A percentile compares a stretch with the other conserved stretches of the same genome.
Conservation (phyloP, 352 stramenopile species). For the Globisporangium orthogonon region DNA sequence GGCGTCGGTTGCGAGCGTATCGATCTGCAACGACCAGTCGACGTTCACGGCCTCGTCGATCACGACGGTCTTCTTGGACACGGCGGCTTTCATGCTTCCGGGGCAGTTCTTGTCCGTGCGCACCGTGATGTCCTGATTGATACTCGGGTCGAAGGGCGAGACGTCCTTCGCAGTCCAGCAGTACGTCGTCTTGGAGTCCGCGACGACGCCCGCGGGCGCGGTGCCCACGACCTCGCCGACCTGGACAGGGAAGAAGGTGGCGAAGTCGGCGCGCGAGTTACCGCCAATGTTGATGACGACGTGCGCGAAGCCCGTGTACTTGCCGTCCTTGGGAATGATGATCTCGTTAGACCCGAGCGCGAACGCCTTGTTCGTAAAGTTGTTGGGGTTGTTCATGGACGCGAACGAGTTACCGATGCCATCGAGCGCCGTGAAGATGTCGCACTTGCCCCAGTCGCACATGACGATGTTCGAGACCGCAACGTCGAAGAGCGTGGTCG, state of each 20-base stretch:
- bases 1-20: constrained; percentile 34
- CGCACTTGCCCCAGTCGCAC: constrained; percentile 70
- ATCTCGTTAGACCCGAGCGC: constrained; percentile 64
- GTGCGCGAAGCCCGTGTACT: constrained; percentile 75
- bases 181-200: constrained; percentile 68
- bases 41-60: constrained; percentile 47
- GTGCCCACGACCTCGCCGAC: constrained; percentile 57
- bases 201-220: constrained; percentile 31
- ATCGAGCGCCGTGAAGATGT: constrained; percentile 44
- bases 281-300: constrained; percentile 57
- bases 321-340: constrained; percentile 65
- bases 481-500: constrained; percentile 39
- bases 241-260: constrained; percentile 76
- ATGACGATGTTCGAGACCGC: constrained; percentile 67
- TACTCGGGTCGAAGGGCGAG: constrained; percentile 52
- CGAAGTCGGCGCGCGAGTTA: constrained; percentile 65
- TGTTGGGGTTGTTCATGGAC: constrained; percentile 64
- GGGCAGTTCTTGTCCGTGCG: constrained; percentile 67
- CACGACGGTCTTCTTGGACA: constrained; percentile 44
- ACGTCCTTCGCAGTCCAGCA: constrained; percentile 55
- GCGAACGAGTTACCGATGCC: constrained; percentile 50
- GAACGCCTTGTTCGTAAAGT: constrained; percentile 45
- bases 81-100: constrained; percentile 45
- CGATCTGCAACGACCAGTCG: constrained; percentile 60
- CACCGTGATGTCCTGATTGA: constrained; percentile 47